Conservation (phyloP, 805 yeast genomes). For the Yarrowia osloensis region DNA sequence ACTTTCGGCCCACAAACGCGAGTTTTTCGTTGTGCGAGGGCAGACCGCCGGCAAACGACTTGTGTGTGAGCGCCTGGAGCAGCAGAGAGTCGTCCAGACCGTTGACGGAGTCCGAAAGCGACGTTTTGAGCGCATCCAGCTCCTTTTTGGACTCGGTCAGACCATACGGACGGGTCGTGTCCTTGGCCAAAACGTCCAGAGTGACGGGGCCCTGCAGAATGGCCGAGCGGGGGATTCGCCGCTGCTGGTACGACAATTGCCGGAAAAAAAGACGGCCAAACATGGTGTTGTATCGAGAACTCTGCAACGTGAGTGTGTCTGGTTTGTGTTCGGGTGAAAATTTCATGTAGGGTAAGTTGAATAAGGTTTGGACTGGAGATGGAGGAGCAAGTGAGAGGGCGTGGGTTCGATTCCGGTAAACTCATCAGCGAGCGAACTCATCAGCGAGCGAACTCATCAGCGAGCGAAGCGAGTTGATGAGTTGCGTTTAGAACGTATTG, state of each 20-base stretch:
- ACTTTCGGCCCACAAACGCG: slow-evolving; percentile 57
- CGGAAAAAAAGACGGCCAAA: slow-evolving; percentile 13
- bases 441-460: no score
- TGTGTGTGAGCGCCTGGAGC: slow-evolving; percentile 86
- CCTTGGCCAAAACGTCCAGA: slow-evolving; percentile 17
- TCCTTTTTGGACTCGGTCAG: slow-evolving; percentile 14
- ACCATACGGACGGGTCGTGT: slow-evolving; percentile 19
- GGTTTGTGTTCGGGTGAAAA: background rate
- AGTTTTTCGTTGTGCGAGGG: slow-evolving; percentile 88
- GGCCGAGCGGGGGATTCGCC: slow-evolving; percentile 26
- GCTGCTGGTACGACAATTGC: slow-evolving; percentile 24
- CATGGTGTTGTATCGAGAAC: slow-evolving; percentile 1
- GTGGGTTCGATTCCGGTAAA: no score
- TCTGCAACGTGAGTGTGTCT: background rate
- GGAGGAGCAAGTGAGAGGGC: no score
- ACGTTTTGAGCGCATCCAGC: background rate
- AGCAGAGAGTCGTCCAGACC: slow-evolving; percentile 60
- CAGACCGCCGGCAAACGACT: slow-evolving; percentile 89
- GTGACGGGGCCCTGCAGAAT: slow-evolving; percentile 28
- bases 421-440: no score
- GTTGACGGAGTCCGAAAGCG: slow-evolving; percentile 42
- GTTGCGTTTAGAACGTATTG: no score
- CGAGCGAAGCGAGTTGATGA: no score
- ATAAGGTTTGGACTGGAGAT: background rate
- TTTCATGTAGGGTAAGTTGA: slow-evolving; percentile 25